phyloP scores from a whole-genome alignment of 2,329 filamentous ascomycete genomes.

The Aspergillus sp. region DNA sequence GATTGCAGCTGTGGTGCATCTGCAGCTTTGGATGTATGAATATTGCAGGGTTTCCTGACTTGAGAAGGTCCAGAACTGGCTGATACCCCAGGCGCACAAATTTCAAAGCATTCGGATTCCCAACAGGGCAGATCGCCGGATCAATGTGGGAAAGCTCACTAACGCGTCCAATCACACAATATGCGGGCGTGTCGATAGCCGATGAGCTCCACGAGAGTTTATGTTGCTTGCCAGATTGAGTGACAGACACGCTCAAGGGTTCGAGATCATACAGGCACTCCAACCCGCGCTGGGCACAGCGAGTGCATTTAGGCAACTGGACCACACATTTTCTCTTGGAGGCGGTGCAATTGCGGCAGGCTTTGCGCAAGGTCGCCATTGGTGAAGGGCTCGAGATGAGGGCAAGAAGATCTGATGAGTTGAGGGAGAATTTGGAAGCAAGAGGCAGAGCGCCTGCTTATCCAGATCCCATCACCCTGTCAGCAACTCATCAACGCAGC shows the following conservation, averaged over 20 bases:
- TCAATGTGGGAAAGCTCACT: background rate
- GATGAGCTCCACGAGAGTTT: background rate
- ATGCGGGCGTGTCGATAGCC: background rate
- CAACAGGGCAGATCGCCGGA: background rate
- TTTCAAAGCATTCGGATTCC: background rate
- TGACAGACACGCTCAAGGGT: background rate
- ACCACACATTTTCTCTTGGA: slow-evolving; percentile 7
- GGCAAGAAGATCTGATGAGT: too few relatives aligned
- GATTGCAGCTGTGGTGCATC: background rate
- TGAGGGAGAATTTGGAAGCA: too few relatives aligned
- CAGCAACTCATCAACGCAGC: too few relatives aligned
- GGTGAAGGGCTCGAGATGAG: too few relatives aligned
- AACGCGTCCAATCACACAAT: slow-evolving; percentile 2
- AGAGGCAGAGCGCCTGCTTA: too few relatives aligned
- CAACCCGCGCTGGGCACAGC: slow-evolving; percentile 1
- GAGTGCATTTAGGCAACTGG: slow-evolving; percentile 4
- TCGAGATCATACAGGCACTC: slow-evolving; percentile 7
- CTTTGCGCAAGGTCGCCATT: slow-evolving; percentile 5
- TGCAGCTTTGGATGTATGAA: slow-evolving; percentile 7
- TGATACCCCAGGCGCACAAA: background rate
- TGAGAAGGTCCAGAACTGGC: background rate
- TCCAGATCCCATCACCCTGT: too few relatives aligned
- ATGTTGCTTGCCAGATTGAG: background rate
- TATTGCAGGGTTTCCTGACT: background rate
- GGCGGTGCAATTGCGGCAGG: background rate